phyloP scores from a whole-genome alignment of 352 stramenopile species.

The Hyaloperonospora brassicae region DNA sequence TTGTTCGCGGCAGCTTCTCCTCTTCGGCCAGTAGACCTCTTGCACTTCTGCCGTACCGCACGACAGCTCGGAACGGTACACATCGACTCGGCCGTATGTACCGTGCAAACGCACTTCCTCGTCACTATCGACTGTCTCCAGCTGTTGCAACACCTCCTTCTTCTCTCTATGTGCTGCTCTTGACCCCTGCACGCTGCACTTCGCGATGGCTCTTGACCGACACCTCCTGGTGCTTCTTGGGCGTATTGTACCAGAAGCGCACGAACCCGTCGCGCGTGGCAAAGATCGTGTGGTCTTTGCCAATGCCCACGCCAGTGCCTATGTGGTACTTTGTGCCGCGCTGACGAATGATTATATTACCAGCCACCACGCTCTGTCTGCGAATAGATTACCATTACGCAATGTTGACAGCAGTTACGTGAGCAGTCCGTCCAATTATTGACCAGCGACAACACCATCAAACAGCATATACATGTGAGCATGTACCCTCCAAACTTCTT shows the following conservation, averaged over 20 bases:
- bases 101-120: not conserved
- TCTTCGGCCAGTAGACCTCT: too few species aligned
- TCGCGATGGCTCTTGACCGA: conserved; percentile 73
- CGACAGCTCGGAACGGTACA: not conserved
- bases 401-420: too few species aligned
- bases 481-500: conserved; percentile 93
- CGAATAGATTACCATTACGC: not conserved
- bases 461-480: not conserved
- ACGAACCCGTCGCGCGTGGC: conserved; percentile 83
- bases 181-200: conserved; percentile 33
- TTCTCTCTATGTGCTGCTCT: conserved; percentile 19
- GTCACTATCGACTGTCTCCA: conserved; percentile 9
- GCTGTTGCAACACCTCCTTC: not conserved
- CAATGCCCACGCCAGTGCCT: conserved; percentile 90
- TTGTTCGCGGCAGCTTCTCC: too few species aligned
- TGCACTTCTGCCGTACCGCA: too few species aligned
- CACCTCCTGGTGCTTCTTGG: conserved; percentile 80
- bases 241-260: conserved; percentile 86
- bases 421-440: too few species aligned
- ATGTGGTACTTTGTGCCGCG: conserved; percentile 93
- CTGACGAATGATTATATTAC: conserved; percentile 98
- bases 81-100: not conserved
- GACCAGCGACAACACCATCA: too few species aligned
- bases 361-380: conserved; percentile 82
- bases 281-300: conserved; percentile 93